Evolutionary conservation across 2,329 filamentous ascomycete genomes (phyloP).

Genomic region (Cercospora canescens): DNA sequence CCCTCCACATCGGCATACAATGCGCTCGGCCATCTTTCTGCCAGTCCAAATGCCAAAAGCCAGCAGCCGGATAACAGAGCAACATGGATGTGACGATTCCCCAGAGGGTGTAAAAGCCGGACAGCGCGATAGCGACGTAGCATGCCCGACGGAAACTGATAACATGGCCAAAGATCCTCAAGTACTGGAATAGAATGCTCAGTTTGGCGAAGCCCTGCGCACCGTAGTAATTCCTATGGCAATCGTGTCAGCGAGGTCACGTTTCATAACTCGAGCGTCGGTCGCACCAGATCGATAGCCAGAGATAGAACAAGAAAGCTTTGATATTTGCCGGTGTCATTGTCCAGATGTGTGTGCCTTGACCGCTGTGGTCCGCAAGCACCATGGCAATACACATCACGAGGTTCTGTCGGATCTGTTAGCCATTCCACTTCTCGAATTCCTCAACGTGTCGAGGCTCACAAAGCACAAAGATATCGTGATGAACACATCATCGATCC

Average conservation of each 20-base stretch:
- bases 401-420: neutral
- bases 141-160: constrained; percentile 9
- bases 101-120: constrained; percentile 12
- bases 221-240: constrained; percentile 7
- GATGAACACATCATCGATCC: constrained; percentile 1
- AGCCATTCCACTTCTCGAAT: neutral
- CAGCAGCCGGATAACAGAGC: constrained; percentile 6
- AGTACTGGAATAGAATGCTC: constrained; percentile 9
- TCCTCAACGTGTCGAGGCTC: neutral
- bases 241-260: neutral
- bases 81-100: constrained; percentile 13
- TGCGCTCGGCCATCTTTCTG: neutral
- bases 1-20: constrained; percentile 4
- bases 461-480: neutral
- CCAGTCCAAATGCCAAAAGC: constrained; percentile 12
- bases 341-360: neutral
- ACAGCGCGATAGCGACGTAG: constrained; percentile 4
- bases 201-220: constrained; percentile 15
- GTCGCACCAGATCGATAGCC: neutral
- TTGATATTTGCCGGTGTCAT: neutral
- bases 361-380: neutral
- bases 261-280: neutral
- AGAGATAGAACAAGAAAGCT: neutral
- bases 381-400: constrained; percentile 3
- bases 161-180: constrained; percentile 12